Evolutionary conservation across 768 basidiomycete species (phyloP).

Genomic region (Tulasnella sp.): DNA sequence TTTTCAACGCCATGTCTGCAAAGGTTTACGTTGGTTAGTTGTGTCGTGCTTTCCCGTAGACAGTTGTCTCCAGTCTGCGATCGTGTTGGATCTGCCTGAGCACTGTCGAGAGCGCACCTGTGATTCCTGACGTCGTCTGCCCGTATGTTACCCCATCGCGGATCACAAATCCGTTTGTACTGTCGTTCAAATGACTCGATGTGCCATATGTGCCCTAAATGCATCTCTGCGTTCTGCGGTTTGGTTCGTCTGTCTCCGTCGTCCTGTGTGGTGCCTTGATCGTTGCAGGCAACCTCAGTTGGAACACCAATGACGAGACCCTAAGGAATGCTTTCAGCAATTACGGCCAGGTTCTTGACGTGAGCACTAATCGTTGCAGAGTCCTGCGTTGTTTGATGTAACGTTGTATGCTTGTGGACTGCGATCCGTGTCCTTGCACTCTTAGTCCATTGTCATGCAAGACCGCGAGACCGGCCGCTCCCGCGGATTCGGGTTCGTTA

Average conservation of each 20-base stretch:
- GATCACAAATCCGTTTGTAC: neutral
- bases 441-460: slow-evolving; percentile 94
- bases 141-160: neutral
- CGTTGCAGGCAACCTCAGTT: slow-evolving; percentile 86
- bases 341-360: slow-evolving; percentile 87
- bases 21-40: neutral
- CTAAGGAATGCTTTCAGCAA: slow-evolving; percentile 85
- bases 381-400: slow-evolving; percentile 17
- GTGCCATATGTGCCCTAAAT: slow-evolving; percentile 46
- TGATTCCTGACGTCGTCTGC: neutral
- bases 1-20: neutral
- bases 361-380: slow-evolving; percentile 55
- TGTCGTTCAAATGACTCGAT: slow-evolving; percentile 13
- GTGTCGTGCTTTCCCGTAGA: neutral
- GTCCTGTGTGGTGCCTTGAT: slow-evolving; percentile 45
- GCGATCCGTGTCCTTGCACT: neutral
- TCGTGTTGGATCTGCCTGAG: neutral
- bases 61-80: neutral
- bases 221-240: slow-evolving; percentile 40
- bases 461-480: slow-evolving; percentile 97
- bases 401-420: slow-evolving; percentile 37
- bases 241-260: slow-evolving; percentile 48
- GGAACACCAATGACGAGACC: slow-evolving; percentile 93
- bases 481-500: slow-evolving; percentile 97
- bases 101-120: slow-evolving; percentile 14